Evolutionary conservation across 768 basidiomycete species (phyloP), one percentile per base, ranked within the genome.

Genomic region (Mycena belliarum): DNA sequence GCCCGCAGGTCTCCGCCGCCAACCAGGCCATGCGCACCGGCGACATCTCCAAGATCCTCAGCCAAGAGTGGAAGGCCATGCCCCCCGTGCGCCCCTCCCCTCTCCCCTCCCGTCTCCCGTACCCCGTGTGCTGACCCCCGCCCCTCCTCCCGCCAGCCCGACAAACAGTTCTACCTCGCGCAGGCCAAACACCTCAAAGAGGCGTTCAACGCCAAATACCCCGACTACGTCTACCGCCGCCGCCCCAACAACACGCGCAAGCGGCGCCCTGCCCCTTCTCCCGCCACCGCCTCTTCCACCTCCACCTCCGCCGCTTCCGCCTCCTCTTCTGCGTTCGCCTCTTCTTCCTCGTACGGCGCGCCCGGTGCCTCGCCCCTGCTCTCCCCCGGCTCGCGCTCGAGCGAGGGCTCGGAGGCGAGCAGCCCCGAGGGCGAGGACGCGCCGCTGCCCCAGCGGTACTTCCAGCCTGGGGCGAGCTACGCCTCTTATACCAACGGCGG

Each of bases 21-120:
- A 89, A 94, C 69, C 91, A 92, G 70, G 83, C 89, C 43, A 88
- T 94, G 89, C 86, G 92, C 38, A 94, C 92, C 0, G 92, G 92
- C 16, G 92, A 94, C 66, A 91, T 94, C 52, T 89, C 87, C 76
- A 94, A 94, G 74, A 85, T 94, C 52, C 76, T 94, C 60, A 88
- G 86, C 73, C 88, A 86, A 57, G 92, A 94, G 73, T 94, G 92
- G 92, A 89, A 84, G 59, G 71, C 80, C 32, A 93, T 94, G 91
- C 76, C 76, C 40, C 73, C 86, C 75, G 92, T 89, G 65, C 76
- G 79, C 75, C 45, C 43, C 43, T 23, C 56, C 51, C 43, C 44
- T 28, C 42, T 40, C 44, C 35, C 48, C 46, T 10, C 33, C 33
- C 12, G 7, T 7, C 29, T 32, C 29, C 29, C 29, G 6, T 14